Base-by-base conservation (phyloP, 306 rosid genomes). In the Carpinus fangiana region DNA sequence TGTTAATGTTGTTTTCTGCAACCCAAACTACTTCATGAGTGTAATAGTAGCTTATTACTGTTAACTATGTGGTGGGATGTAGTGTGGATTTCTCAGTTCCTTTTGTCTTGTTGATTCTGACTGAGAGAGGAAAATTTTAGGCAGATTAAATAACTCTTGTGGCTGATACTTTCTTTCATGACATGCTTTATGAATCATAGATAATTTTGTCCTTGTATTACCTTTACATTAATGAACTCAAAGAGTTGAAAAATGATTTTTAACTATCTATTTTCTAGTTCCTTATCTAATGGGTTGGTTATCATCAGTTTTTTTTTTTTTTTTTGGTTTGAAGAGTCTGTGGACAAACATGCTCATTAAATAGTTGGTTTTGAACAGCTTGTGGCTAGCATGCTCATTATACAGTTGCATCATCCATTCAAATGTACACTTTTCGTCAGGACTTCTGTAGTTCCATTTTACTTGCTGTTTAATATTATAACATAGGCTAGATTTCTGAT, bases 401-500 rank as follows among this genome's bases (percentile, higher is more conserved):
- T 51, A 8, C 68, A 16, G 36, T 54, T 41, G 67, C 45, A 21
- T n/a, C 56, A 26, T 61, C 31, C 55, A 70, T 71, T 54, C 64
- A 64, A 45, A 72, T 60, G 51, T 52, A 75, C 77, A 48, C 48
- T 74, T 77, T 72, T 72, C 17, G 20, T 18, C 36, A 38, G 41
- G 41, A 76, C 53, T 48, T 83, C 53, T 7, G 5, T 70, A 36
- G 21, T 70, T 53, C 46, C 57, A 55, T 28, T 78, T 48, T 73
- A 70, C 55, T 53, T 76, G 50, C 28, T 72, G 31, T 69, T 72
- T 73, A 8, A n/a, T 79, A 80, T 64, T 64, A 56, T 0, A 17
- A 55, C 73, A 51, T 59, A 46, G 31, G 41, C 82, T 80, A 70
- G 69, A 82, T 65, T 82, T 71, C 89, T 87, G 78, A 86, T 74